Percentiles rank a stretch among this genome's conserved stretches.
These are phyloP conservation scores for Collybia sordida DNA, from an alignment of 768 basidiomycete species.

Conservation along the genomic window DNA sequence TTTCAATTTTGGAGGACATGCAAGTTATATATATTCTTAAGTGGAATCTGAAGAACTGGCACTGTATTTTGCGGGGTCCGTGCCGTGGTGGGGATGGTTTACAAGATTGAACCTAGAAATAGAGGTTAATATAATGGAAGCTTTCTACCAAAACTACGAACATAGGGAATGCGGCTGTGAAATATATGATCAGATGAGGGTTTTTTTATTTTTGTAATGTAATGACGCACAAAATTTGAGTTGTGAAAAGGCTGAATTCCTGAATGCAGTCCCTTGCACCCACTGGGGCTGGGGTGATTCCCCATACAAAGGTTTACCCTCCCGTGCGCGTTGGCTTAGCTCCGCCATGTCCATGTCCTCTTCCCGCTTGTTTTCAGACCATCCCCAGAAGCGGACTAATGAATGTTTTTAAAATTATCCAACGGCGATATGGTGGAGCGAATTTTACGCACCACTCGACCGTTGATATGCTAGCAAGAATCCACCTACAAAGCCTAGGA, in stretches of 20 bases:
- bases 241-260: slow-evolving; percentile 92
- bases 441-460: slow-evolving; percentile 68
- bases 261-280: slow-evolving; percentile 83
- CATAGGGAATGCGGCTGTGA: slow-evolving; percentile 74
- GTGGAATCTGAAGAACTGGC: slow-evolving; percentile 34
- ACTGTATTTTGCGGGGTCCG: slow-evolving; percentile 79
- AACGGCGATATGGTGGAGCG: background rate
- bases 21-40: slow-evolving; percentile 14
- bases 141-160: slow-evolving; percentile 30
- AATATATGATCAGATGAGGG: slow-evolving; percentile 9
- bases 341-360: slow-evolving; percentile 76
- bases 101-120: slow-evolving; percentile 87
- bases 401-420: slow-evolving; percentile 7
- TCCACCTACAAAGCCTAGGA: slow-evolving; percentile 86
- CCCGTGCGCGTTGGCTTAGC: slow-evolving; percentile 66
- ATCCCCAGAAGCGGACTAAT: slow-evolving; percentile 92
- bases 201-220: slow-evolving; percentile 2
- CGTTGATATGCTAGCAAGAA: slow-evolving; percentile 93
- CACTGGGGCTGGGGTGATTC: slow-evolving; percentile 78
- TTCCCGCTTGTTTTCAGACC: slow-evolving; percentile 87
- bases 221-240: slow-evolving; percentile 80
- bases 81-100: slow-evolving; percentile 85
- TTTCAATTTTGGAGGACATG: background rate
- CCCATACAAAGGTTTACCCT: slow-evolving; percentile 87
- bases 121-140: slow-evolving; percentile 4